phyloP scores from a whole-genome alignment of 208 protist genomes.

The Trypanosoma lewisi region DNA sequence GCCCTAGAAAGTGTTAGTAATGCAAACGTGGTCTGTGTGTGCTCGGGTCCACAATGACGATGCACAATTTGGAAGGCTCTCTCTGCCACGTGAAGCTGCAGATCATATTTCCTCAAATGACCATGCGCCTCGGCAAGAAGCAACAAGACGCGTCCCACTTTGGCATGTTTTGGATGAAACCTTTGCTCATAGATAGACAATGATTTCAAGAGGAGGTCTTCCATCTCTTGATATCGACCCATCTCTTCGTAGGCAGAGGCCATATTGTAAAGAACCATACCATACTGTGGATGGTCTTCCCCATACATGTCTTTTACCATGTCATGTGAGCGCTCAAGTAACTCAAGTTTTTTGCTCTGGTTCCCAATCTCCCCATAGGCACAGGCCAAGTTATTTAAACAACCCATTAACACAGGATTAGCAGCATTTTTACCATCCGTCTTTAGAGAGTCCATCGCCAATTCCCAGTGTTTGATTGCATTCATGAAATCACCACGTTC shows the following conservation, averaged over 20 bases:
- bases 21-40: slow-evolving; percentile 75
- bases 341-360: slow-evolving; percentile 61
- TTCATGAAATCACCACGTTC: slow-evolving; percentile 55
- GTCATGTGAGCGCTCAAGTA: slow-evolving; percentile 64
- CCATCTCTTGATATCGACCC: slow-evolving; percentile 75
- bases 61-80: slow-evolving; percentile 69
- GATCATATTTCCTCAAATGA: slow-evolving; percentile 57
- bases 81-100: slow-evolving; percentile 57
- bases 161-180: slow-evolving; percentile 69
- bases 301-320: slow-evolving; percentile 69
- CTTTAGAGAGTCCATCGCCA: slow-evolving; percentile 31
- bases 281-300: slow-evolving; percentile 82
- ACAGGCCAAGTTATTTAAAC: slow-evolving; percentile 86
- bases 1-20: slow-evolving; percentile 69
- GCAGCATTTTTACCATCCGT: slow-evolving; percentile 40
- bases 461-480: slow-evolving; percentile 74
- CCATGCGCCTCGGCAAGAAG: slow-evolving; percentile 69
- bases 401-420: slow-evolving; percentile 74
- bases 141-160: slow-evolving; percentile 77
- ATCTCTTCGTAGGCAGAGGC: slow-evolving; percentile 79
- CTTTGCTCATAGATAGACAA: slow-evolving; percentile 62
- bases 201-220: slow-evolving; percentile 55
- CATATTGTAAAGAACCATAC: slow-evolving; percentile 83
- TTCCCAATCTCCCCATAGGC: slow-evolving; percentile 83
- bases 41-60: slow-evolving; percentile 73